Evolutionary conservation across 352 stramenopile species (phyloP).

Genomic region (Phytophthora syringae): DNA sequence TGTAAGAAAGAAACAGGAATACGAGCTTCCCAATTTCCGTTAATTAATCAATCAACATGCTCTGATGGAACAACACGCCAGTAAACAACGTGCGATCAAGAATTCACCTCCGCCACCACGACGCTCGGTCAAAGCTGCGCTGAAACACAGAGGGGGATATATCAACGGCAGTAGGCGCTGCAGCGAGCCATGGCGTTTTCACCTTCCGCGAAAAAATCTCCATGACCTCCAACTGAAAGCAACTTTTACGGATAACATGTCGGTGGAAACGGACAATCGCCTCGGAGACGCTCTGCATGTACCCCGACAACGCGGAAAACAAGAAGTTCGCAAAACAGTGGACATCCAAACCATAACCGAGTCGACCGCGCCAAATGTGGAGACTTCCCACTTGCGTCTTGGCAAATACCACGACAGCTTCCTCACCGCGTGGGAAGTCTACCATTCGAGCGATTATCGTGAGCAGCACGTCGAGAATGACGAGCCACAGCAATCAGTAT

Average conservation of each 20-base stretch:
- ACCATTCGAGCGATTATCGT: slow-evolving; percentile 52
- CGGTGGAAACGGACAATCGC: slow-evolving; percentile 41
- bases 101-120: slow-evolving; percentile 55
- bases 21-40: too few species aligned
- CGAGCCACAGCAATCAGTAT: slow-evolving; percentile 55
- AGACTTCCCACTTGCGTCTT: slow-evolving; percentile 62
- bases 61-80: slow-evolving; percentile 54
- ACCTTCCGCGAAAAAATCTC: slow-evolving; percentile 34
- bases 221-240: slow-evolving; percentile 47
- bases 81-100: slow-evolving; percentile 56
- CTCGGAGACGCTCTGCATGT: slow-evolving; percentile 23
- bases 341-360: slow-evolving; percentile 72
- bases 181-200: slow-evolving; percentile 24
- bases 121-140: slow-evolving; percentile 34
- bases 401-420: slow-evolving; percentile 30
- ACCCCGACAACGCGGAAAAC: slow-evolving; percentile 60
- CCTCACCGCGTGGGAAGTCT: slow-evolving; percentile 42
- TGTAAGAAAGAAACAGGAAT: too few species aligned
- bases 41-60: too few species aligned
- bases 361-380: slow-evolving; percentile 65
- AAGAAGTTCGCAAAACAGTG: slow-evolving; percentile 76
- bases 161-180: slow-evolving; percentile 14
- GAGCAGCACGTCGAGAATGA: slow-evolving; percentile 56
- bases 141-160: slow-evolving; percentile 25
- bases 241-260: slow-evolving; percentile 39